phyloP scores from a whole-genome alignment of 176 grass and related monocot genomes.

The Eremochloa ophiuroides region DNA sequence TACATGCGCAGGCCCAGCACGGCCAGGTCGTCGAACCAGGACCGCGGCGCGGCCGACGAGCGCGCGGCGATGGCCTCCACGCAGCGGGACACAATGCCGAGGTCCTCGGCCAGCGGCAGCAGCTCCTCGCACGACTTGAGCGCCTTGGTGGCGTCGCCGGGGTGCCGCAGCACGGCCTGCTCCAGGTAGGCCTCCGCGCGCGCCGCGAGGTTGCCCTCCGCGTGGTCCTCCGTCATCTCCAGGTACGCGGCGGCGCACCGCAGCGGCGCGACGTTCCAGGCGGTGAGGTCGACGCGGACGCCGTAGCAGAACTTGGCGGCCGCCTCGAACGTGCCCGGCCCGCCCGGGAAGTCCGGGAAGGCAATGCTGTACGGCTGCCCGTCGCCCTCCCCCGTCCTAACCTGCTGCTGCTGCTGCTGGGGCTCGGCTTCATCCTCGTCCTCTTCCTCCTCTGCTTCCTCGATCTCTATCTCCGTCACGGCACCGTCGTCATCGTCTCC shows the following conservation, averaged over 20 bases:
- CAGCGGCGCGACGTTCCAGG: conserved; percentile 72
- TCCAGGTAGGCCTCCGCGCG: conserved; percentile 55
- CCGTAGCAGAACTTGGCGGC: conserved; percentile 90
- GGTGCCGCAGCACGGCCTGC: conserved; percentile 48
- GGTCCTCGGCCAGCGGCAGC: conserved; percentile 63
- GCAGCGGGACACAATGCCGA: conserved; percentile 57
- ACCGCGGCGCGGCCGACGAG: conserved; percentile 39
- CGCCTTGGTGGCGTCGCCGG: conserved; percentile 56
- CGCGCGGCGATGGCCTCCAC: conserved; percentile 69
- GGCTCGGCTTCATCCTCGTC: neutral
- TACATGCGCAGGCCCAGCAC: conserved; percentile 69
- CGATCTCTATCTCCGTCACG: conserved; percentile 42
- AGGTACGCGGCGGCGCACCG: conserved; percentile 87
- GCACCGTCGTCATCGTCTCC: neutral
- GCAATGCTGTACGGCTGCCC: conserved; percentile 40
- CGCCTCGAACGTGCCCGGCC: conserved; percentile 70
- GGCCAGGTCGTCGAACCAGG: conserved; percentile 71
- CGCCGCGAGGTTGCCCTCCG: conserved; percentile 68
- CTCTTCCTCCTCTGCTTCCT: conserved; percentile 33
- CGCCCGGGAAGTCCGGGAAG: conserved; percentile 69
- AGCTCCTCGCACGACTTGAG: conserved; percentile 93
- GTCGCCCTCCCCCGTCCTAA: neutral
- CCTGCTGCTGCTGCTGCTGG: conserved; percentile 18
- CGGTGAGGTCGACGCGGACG: conserved; percentile 73
- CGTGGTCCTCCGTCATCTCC: conserved; percentile 81